Base-by-base conservation (phyloP, 2,329 filamentous ascomycete genomes). In the Trichoderma simmonsii region DNA sequence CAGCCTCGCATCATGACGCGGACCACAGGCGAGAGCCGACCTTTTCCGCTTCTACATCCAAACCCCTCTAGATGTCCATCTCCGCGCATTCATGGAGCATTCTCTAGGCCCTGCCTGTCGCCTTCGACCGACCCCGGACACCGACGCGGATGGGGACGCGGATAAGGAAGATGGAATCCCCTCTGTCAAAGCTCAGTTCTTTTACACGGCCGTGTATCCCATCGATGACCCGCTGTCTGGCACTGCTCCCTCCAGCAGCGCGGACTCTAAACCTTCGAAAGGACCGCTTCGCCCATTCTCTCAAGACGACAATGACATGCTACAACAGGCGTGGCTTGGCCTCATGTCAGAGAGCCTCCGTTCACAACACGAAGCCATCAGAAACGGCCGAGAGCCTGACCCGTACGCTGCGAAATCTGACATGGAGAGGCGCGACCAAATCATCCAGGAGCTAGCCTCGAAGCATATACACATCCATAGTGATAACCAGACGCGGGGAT, bases 151-250 rank as follows among this genome's bases (percentile, higher is more conserved):
- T 32, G 57, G 3, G 9, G 80, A 81, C 32, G 76, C 80, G 30
- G 73, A 79, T 28, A 81, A 81, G 71, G 79, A 82, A 59, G 82
- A 86, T 69, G 84, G 83, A 68, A 85, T 88, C 28, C 91, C 92
- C 18, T 86, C 88, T 0, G 80, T 92, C 69, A 85, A 86, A 36
- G 87, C 91, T 26, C 93, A 94, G 74, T 97, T 94, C 83, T 97
- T 97, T 82, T 97, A 97, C 81, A 88, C 90, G 15, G 96, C 94
- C 12, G 85, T 90, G 14, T 87, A 95, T 64, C 91, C 94, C 34
- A 94, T 97, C 78, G 94, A 97, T 78, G 94, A 97, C 78, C 93
- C 93, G 28, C 86, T 97, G n/a, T 93, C 92, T 11, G 88, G 91
- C 1, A 82, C 85, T 12, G 80, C 86, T 82, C 78, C 89, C 80